These are phyloP conservation scores for Globisporangium megalacanthum DNA, from an alignment of 352 stramenopile genomes.

Conservation along the genomic window DNA sequence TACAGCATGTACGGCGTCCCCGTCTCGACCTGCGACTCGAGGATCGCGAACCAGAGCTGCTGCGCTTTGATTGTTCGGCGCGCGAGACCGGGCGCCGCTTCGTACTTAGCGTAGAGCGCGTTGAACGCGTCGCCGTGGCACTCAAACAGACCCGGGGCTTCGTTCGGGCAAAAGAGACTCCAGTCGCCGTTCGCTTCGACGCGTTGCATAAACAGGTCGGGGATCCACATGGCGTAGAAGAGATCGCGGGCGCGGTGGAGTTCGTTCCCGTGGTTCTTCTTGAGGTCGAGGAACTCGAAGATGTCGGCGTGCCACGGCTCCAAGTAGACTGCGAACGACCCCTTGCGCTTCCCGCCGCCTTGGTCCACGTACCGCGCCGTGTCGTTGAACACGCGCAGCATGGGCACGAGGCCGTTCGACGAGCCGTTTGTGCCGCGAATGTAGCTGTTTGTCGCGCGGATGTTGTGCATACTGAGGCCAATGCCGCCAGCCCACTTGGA, in stretches of 20 bases:
- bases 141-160: conserved; percentile 93
- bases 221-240: conserved; percentile 99
- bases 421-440: conserved; percentile 98
- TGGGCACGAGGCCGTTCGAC: conserved; percentile 99
- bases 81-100: conserved; percentile 88
- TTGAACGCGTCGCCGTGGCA: conserved; percentile 95
- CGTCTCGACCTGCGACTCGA: conserved; percentile 99
- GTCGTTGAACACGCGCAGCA: conserved; percentile 99
- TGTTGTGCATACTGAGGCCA: conserved; percentile 97
- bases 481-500: conserved; percentile 99
- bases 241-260: conserved; percentile 95
- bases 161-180: conserved; percentile 98
- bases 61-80: conserved; percentile 96
- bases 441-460: conserved; percentile 96
- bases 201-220: conserved; percentile 99
- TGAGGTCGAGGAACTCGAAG: conserved; percentile 97
- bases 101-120: conserved; percentile 94
- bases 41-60: conserved; percentile 98
- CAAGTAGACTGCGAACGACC: conserved; percentile 98
- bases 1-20: conserved; percentile 99
- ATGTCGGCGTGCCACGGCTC: conserved; percentile 99
- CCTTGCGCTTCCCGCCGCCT: conserved; percentile 96
- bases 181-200: conserved; percentile 96
- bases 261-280: conserved; percentile 99
- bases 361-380: conserved; percentile 99